Evolutionary conservation across 331 rosid genomes (phyloP).

Genomic region (Pyrus hybrid): DNA sequence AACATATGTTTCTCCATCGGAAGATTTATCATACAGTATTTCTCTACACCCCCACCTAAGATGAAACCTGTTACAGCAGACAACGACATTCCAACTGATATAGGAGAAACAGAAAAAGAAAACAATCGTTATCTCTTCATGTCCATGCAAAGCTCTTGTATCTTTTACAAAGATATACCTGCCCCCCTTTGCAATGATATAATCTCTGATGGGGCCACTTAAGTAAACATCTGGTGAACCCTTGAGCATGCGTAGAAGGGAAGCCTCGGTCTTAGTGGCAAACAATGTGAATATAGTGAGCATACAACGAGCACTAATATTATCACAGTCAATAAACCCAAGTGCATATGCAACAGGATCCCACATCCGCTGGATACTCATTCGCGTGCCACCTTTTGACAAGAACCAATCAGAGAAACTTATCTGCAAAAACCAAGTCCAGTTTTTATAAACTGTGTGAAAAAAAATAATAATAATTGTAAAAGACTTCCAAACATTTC

Average conservation of each 20-base stretch:
- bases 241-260: conserved; percentile 92
- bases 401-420: conserved; percentile 98
- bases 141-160: neutral
- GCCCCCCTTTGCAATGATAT: conserved; percentile 93
- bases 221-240: conserved; percentile 93
- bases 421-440: conserved; percentile 41
- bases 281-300: conserved; percentile 94
- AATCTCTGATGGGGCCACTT: conserved; percentile 88
- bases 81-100: conserved; percentile 12
- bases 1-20: conserved; percentile 62
- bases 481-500: neutral
- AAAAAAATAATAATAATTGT: neutral
- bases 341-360: conserved; percentile 99
- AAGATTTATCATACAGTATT: conserved; percentile 61
- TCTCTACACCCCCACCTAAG: conserved; percentile 99
- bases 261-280: conserved; percentile 98
- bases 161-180: conserved; percentile 38
- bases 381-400: conserved; percentile 96
- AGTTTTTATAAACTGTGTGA: neutral
- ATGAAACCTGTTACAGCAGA: conserved; percentile 71
- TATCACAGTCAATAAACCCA: conserved; percentile 97
- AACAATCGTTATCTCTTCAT: neutral
- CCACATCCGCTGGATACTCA: conserved; percentile 87
- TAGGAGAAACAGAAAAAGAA: neutral
- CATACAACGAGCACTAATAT: conserved; percentile 98